These are phyloP conservation scores for Trypanosomatidae sp. DNA, from an alignment of 208 protist genomes.

Conservation along the genomic window DNA sequence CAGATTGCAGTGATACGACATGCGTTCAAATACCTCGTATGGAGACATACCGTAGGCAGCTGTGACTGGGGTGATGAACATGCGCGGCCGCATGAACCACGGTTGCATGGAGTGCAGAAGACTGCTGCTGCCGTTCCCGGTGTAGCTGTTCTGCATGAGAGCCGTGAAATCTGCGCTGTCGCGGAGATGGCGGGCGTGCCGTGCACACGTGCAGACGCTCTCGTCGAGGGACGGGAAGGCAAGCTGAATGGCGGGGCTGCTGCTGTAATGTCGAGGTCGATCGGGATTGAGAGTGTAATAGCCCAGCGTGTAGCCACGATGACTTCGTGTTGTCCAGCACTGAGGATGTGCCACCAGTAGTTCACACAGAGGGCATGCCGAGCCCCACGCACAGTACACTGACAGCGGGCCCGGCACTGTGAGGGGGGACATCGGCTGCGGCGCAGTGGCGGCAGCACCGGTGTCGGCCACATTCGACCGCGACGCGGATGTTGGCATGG, in stretches of 20 bases:
- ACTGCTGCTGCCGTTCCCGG: constrained; percentile 6
- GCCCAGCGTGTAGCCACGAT: constrained; percentile 18
- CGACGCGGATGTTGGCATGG: constrained; percentile 1
- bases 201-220: constrained; percentile 35
- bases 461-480: not conserved
- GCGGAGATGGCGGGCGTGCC: constrained; percentile 16
- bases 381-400: constrained; percentile 77
- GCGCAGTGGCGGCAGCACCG: not conserved
- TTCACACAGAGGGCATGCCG: constrained; percentile 74
- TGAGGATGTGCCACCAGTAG: constrained; percentile 49
- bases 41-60: constrained; percentile 36
- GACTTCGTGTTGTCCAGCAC: constrained; percentile 39
- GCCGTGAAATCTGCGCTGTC: constrained; percentile 15
- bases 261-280: not conserved
- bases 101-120: constrained; percentile 40
- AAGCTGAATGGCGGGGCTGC: constrained; percentile 24
- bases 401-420: constrained; percentile 15
- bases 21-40: constrained; percentile 43
- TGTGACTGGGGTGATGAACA: constrained; percentile 47
- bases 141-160: constrained; percentile 22
- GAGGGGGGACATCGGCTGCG: not conserved
- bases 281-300: constrained; percentile 9
- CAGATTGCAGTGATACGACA: constrained; percentile 25
- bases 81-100: constrained; percentile 70
- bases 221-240: constrained; percentile 60